Base-by-base conservation (phyloP, 805 yeast species). In the Candida rishiriensis region DNA sequence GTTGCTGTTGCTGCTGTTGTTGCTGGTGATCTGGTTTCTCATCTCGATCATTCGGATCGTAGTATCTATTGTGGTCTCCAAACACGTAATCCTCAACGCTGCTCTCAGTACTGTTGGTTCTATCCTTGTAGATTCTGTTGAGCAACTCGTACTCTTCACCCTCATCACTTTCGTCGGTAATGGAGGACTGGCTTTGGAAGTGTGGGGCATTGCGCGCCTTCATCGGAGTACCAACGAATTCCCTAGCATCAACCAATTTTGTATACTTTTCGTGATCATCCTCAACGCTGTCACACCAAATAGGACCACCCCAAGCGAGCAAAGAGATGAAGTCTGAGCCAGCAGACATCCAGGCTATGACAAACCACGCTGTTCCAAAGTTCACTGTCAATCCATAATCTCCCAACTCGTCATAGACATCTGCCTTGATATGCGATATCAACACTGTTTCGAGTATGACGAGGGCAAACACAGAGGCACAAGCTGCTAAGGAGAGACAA, bases 231-330 rank as follows among this genome's bases (percentile, higher is more conserved):
- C 49, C 49, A 15, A 39, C 26, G 18, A 41, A 41, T 10, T 44
- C 45, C 21, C 32, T 29, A 13, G 41, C 34, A 2, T 52, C 55
- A 18, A 29, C 35, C 29, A 34, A 13, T 13, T 15, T 15, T 2
- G 9, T 12, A 14, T 10, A 14, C 12, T 28, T 13, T 12, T 28
- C 42, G n/a, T 21, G 16, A 32, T n/a, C 32, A 12, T 26, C 14
- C 9, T 34, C 42, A 2, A 79, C 78, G 40, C 76, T 72, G 8
- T 77, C 74, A 63, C 83, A 80, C 85, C 85, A 72, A 13, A 63
- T 48, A 2, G 74, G 71, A 8, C 74, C 72, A 8, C 62, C 65
- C 76, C 76, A 71, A 2, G 49, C 15, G 12, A 34, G 17, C 8
- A 47, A 9, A 16, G 47, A 40, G 29, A 57, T 13, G 9, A 52